These are phyloP conservation scores for Nymphaea thermarum DNA, from an alignment of 164 flowering plant species.

Conservation along the genomic window DNA sequence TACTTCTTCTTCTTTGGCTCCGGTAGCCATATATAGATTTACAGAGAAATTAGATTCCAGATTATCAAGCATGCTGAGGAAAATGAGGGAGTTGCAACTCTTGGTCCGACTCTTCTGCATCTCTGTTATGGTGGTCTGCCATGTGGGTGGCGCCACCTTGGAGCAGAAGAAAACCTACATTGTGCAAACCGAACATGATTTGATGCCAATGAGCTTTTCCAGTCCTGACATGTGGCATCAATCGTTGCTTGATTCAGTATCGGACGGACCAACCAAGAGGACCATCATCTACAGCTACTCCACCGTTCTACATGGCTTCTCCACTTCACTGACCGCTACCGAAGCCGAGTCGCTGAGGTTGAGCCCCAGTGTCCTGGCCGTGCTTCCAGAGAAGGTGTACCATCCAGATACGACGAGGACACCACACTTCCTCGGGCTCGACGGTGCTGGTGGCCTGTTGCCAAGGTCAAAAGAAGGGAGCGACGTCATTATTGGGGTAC, in stretches of 20 bases:
- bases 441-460: not conserved
- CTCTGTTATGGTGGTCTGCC: no score
- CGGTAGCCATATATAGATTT: no score
- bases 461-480: slow-evolving; percentile 10
- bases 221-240: slow-evolving; percentile 72
- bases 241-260: slow-evolving; percentile 44
- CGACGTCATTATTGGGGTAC: slow-evolving; percentile 38
- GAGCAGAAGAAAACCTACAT: slow-evolving; percentile 39
- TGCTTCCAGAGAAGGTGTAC: slow-evolving; percentile 71
- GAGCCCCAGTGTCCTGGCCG: slow-evolving; percentile 29
- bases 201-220: slow-evolving; percentile 72
- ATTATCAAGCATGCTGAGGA: no score
- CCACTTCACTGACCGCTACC: slow-evolving; percentile 39
- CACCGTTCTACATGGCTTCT: slow-evolving; percentile 59
- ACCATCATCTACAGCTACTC: slow-evolving; percentile 56
- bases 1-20: no score
- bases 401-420: slow-evolving; percentile 21
- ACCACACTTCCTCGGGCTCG: slow-evolving; percentile 1
- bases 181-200: slow-evolving; percentile 37
- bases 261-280: slow-evolving; percentile 31
- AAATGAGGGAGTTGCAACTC: no score
- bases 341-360: slow-evolving; percentile 30
- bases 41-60: no score
- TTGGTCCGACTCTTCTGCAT: no score
- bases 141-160: slow-evolving; percentile 22